Conservation (phyloP, 2,329 filamentous ascomycete genomes). For the Diaporthe vexans region DNA sequence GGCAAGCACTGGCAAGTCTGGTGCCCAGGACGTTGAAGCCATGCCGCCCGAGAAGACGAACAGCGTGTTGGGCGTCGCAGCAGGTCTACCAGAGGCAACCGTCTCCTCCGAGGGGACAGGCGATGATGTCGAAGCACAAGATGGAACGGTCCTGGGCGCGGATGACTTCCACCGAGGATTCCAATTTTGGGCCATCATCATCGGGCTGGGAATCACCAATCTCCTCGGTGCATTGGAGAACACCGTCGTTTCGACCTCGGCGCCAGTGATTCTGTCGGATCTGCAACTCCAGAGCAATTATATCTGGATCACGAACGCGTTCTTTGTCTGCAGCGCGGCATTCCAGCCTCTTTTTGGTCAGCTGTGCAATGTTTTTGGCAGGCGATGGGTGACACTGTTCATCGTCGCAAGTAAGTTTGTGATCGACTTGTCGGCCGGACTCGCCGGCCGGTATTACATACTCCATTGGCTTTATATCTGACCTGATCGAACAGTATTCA, state of each 20-base stretch:
- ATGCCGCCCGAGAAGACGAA: too few species aligned
- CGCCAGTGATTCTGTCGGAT: slow-evolving; percentile 46
- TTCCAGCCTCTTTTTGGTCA: slow-evolving; percentile 66
- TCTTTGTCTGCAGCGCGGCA: slow-evolving; percentile 48
- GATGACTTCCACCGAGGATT: neutral
- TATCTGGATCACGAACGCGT: slow-evolving; percentile 48
- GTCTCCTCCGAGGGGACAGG: too few species aligned
- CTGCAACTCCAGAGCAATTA: slow-evolving; percentile 45
- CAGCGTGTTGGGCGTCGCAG: too few species aligned
- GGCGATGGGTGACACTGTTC: neutral
- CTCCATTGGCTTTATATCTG: slow-evolving; percentile 56
- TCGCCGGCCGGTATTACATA: slow-evolving; percentile 58
- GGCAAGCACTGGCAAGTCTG: too few species aligned
- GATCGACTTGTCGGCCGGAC: too few species aligned
- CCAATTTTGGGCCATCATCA: slow-evolving; percentile 46
- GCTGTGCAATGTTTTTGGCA: slow-evolving; percentile 43
- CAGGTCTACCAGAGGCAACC: too few species aligned
- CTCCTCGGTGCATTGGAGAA: slow-evolving; percentile 48
- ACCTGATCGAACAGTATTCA: slow-evolving; percentile 60
- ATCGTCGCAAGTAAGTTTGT: neutral
- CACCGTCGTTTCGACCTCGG: slow-evolving; percentile 47
- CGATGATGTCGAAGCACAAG: too few species aligned
- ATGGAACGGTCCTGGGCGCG: too few species aligned
- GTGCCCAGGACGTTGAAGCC: too few species aligned
- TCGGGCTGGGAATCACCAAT: slow-evolving; percentile 42